These are phyloP conservation scores for Leishmania guyanensis DNA, from an alignment of 208 protist genomes.

Conservation along the genomic window DNA sequence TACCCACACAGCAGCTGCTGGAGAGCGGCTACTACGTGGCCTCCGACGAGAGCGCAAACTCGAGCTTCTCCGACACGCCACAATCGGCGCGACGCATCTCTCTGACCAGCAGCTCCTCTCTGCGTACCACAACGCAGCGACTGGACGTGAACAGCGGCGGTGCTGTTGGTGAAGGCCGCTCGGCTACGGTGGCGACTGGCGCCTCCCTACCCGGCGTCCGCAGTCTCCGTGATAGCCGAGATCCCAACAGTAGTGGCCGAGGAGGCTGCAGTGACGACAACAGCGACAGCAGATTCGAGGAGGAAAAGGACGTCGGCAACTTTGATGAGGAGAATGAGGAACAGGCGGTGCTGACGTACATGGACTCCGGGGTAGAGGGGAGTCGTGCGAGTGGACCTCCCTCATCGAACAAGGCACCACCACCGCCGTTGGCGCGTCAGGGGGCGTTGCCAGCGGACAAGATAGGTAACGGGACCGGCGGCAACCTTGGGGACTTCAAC, in stretches of 20 bases:
- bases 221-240: background rate
- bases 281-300: constrained; percentile 1
- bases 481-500: background rate
- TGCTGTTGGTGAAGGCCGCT: background rate
- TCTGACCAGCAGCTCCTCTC: constrained; percentile 8
- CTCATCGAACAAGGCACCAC: background rate
- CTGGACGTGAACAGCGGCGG: constrained; percentile 20
- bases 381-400: background rate
- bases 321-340: constrained; percentile 71
- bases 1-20: constrained; percentile 22
- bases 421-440: background rate
- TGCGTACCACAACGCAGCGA: constrained; percentile 1
- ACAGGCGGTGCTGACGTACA: constrained; percentile 62
- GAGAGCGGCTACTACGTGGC: constrained; percentile 33
- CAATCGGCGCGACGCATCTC: constrained; percentile 24
- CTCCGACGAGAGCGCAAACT: constrained; percentile 46
- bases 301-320: constrained; percentile 7
- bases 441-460: background rate
- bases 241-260: background rate
- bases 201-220: background rate
- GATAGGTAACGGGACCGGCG: background rate
- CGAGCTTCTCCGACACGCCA: constrained; percentile 54
- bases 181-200: background rate
- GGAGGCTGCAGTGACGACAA: background rate
- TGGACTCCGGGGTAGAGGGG: constrained; percentile 24